Evolutionary conservation across 2,329 filamentous ascomycete species (phyloP).

Genomic region (Penicillium decumbens): DNA sequence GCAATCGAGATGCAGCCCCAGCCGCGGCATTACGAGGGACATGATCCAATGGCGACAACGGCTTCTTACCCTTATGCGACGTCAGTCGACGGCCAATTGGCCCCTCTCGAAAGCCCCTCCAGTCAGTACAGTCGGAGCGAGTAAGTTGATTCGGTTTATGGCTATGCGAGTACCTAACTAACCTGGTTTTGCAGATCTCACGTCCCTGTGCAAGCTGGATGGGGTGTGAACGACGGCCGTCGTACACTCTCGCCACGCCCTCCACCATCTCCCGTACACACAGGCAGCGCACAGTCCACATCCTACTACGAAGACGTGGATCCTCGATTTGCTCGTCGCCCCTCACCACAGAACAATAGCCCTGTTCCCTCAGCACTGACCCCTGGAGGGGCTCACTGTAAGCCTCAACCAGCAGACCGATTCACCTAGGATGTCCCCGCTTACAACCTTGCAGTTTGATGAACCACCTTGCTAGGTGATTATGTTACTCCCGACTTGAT

Average conservation of each 20-base stretch:
- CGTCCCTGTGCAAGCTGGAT: constrained; percentile 45
- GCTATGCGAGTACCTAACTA: constrained; percentile 9
- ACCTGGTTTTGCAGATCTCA: constrained; percentile 29
- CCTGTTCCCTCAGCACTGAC: constrained; percentile 36
- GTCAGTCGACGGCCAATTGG: constrained; percentile 24
- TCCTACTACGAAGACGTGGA: constrained; percentile 92
- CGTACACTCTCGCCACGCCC: constrained; percentile 16
- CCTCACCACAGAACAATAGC: constrained; percentile 26
- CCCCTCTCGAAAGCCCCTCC: constrained; percentile 54
- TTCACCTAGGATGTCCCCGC: constrained; percentile 48
- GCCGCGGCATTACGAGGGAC: constrained; percentile 42
- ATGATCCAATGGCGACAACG: constrained; percentile 17
- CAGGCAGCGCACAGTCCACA: constrained; percentile 13
- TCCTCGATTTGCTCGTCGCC: constrained; percentile 64
- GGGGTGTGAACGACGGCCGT: constrained; percentile 25
- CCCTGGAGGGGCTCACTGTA: constrained; percentile 36
- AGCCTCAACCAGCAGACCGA: constrained; percentile 45
- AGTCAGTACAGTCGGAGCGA: constrained; percentile 70
- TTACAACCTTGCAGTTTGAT: constrained; percentile 74
- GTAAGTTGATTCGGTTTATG: constrained; percentile 51
- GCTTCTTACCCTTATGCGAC: constrained; percentile 23
- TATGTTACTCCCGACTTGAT: constrained; percentile 6
- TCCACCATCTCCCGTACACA: constrained; percentile 7
- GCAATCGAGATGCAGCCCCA: constrained; percentile 76
- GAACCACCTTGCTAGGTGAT: constrained; percentile 45